Evolutionary conservation across 768 basidiomycete species (phyloP), one percentile per base, ranked within the genome.

Genomic region (Tricholoma hemisulphureum): DNA sequence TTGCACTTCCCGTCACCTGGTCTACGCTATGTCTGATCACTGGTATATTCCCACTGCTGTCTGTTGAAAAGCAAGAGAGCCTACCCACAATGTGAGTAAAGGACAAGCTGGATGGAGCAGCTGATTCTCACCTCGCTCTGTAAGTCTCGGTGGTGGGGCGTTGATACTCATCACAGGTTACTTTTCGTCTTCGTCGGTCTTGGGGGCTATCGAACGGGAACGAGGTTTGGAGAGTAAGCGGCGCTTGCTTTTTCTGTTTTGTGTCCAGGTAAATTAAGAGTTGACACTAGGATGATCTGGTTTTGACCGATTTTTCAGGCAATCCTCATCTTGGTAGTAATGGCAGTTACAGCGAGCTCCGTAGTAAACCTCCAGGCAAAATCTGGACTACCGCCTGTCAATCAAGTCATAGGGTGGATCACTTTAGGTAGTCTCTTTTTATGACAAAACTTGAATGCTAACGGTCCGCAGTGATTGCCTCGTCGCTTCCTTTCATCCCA

Each of bases 51-150:
- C 91, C 91, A 0, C 67, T 89, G 24, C 77, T 93, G 24, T 74
- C 82, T 7, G 88, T 93, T 2, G 85, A 93, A 57, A 89, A 90
- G 66, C 71, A 74, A 21, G 92, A 93, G 70, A 84, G 74, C 59
- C 57, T 88, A 20, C 23, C 64, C 1, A 65, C 77, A 3, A 85
- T 93, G 92, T 91, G 56, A 66, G 84, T 74, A 7, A 45, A 16
- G 4, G 41, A 21, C 20, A 53, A 43, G 28, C 29, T 20, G 34
- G 23, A 46, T 10, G 7, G 21, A 18, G 23, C 41, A 2, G 20
- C 11, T 29, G n/a, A 26, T 59, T 24, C 49, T 43, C 24, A 18
- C 14, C 51, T 51, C 31, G 24, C 57, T 26, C 13, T 49, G 21
- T 3, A 49, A 85, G 84, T 54, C 58, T 81, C 51, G 46, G 61